Percentiles rank a stretch among this genome's conserved stretches.
Evolutionary conservation across 192 early-diverging fungal genomes (phyloP).

Genomic region (Backusella psychrophila): DNA sequence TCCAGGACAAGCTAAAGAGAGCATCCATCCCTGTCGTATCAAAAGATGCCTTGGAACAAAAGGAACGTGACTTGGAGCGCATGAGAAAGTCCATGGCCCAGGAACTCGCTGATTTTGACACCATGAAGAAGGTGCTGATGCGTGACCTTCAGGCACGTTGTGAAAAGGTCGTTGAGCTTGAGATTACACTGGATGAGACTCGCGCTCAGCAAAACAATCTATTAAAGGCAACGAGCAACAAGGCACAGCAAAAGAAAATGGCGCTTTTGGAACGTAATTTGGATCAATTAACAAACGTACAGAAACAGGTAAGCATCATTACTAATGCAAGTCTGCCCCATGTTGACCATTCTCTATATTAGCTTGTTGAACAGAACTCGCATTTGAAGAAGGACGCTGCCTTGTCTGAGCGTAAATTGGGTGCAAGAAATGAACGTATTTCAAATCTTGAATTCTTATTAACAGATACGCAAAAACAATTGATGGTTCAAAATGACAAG

Average conservation of each 20-base stretch:
- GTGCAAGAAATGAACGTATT: conserved; percentile 91
- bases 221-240: conserved; percentile 74
- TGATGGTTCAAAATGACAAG: conserved; percentile 71
- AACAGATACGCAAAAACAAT: conserved; percentile 79
- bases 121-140: conserved; percentile 98
- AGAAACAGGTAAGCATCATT: conserved; percentile 63
- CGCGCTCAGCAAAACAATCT: conserved; percentile 89
- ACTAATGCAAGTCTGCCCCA: no score
- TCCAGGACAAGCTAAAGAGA: conserved; percentile 55
- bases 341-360: no score
- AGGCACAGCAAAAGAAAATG: conserved; percentile 92
- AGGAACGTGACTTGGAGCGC: conserved; percentile 74
- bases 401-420: conserved; percentile 87
- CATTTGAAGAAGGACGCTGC: conserved; percentile 91
- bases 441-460: conserved; percentile 81
- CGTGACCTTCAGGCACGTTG: conserved; percentile 95
- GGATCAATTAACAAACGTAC: conserved; percentile 93
- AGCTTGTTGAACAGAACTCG: conserved; percentile 94
- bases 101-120: conserved; percentile 86
- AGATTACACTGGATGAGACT: conserved; percentile 93
- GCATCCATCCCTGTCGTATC: background rate
- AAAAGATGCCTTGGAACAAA: conserved; percentile 31
- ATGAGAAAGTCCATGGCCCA: conserved; percentile 54
- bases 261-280: conserved; percentile 94
- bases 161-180: conserved; percentile 97